Evolutionary conservation across 1,139 yeast genomes (phyloP).

Genomic region (Pichia sp.): DNA sequence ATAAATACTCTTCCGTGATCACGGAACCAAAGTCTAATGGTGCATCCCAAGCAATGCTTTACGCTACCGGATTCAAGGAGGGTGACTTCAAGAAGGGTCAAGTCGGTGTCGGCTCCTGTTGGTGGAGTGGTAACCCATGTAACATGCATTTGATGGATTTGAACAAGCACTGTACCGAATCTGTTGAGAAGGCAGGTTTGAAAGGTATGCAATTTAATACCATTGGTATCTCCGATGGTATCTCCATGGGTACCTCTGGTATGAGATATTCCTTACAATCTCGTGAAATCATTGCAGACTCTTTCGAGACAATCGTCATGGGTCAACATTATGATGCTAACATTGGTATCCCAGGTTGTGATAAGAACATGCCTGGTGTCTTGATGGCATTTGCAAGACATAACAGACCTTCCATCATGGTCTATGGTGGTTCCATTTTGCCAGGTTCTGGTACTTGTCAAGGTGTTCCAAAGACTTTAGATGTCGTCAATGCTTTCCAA

Average conservation of each 20-base stretch:
- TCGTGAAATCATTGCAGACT: conserved; percentile 92
- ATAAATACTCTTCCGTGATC: conserved; percentile 77
- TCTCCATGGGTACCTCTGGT: conserved; percentile 93
- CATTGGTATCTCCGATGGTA: conserved; percentile 94
- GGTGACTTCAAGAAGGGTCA: conserved; percentile 80
- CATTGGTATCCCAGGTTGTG: conserved; percentile 93
- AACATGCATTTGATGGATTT: conserved; percentile 91
- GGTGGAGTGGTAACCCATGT: conserved; percentile 99
- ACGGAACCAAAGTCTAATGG: conserved; percentile 94
- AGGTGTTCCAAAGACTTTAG: conserved; percentile 66
- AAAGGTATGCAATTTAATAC: conserved; percentile 96
- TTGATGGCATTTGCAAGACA: conserved; percentile 97
- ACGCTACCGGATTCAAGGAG: conserved; percentile 88
- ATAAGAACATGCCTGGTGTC: conserved; percentile 97
- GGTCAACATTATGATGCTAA: conserved; percentile 95
- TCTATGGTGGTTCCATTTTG: conserved; percentile 91
- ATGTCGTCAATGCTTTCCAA: conserved; percentile 93
- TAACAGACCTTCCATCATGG: conserved; percentile 94
- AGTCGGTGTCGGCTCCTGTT: conserved; percentile 91
- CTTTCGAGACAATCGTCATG: conserved; percentile 86
- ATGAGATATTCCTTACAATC: conserved; percentile 94
- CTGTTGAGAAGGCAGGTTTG: conserved; percentile 81
- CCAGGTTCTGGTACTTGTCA: conserved; percentile 80
- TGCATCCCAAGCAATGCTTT: conserved; percentile 98
- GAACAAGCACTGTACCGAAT: conserved; percentile 65